These are phyloP conservation scores for Calonectria pauciramosa DNA, from an alignment of 2,329 filamentous ascomycete genomes.

Conservation along the genomic window DNA sequence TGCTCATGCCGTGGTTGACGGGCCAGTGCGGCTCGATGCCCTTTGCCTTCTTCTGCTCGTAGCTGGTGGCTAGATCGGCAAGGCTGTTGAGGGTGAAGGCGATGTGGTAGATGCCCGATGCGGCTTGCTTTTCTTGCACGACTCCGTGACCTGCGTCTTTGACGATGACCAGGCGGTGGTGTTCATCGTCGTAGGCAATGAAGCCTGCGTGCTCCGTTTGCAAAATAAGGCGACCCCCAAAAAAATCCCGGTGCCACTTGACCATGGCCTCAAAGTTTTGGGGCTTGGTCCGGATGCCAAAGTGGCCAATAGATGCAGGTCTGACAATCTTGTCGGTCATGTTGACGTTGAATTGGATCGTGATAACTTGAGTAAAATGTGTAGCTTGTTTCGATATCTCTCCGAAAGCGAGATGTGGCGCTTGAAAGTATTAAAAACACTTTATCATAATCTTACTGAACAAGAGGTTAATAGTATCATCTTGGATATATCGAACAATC, in stretches of 20 bases:
- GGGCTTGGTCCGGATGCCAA: background rate
- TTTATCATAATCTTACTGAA: background rate
- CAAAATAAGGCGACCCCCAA: background rate
- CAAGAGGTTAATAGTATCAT: background rate
- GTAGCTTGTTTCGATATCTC: no score
- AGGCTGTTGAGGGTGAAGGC: background rate
- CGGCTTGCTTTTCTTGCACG: background rate
- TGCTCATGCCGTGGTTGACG: conserved; percentile 30
- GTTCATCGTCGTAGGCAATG: background rate
- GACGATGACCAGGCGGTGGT: background rate
- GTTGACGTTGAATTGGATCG: background rate
- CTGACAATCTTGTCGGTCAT: background rate
- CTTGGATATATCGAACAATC: background rate
- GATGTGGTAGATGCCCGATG: background rate
- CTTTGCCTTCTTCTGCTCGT: background rate
- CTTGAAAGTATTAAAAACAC: background rate
- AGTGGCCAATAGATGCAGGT: background rate
- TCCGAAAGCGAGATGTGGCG: background rate
- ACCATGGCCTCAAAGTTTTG: background rate
- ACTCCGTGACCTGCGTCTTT: background rate
- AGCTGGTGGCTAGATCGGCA: background rate
- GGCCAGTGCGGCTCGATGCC: conserved; percentile 21
- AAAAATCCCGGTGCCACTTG: background rate
- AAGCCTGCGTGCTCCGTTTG: background rate
- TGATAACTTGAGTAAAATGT: background rate